Base-by-base conservation (phyloP, 1,284 basidiomycete species). In the Fistulina hepatica region DNA sequence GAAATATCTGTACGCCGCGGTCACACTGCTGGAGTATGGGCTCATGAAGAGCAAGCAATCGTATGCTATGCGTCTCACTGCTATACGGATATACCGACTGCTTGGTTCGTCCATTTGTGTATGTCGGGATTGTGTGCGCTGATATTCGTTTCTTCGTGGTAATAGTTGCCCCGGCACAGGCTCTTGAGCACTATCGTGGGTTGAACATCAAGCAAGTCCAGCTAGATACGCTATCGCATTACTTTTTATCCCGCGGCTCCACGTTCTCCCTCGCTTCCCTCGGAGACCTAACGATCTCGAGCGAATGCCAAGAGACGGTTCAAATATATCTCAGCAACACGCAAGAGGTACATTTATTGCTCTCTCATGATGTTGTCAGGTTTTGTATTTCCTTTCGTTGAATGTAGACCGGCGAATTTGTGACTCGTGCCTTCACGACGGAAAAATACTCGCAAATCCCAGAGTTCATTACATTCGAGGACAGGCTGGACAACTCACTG, bases 371-470 rank as follows among this genome's bases (percentile, higher is more conserved):
- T n/a, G n/a, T n/a, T n/a, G n/a, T n/a, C n/a, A n/a, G n/a, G n/a
- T n/a, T n/a, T n/a, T n/a, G n/a, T n/a, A n/a, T n/a, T n/a, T n/a
- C n/a, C n/a, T n/a, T n/a, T n/a, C n/a, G n/a, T 28, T 33, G 21
- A 28, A 40, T 40, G 20, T 48, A 89, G 84, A 86, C 82, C 2
- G 69, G 79, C 12, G 84, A 89, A 44, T 85, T 77, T 51, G 65
- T 88, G 37, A 72, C 80, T 43, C 73, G 80, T 36, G 82, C 84
- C 7, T 85, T 90, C 56, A 71, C 65, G 10, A 55, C 62, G 10
- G 82, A 89, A 56, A 86, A 82, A 55, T 85, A 86, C 52, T 79
- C 81, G 12, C 83, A 84, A 65, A 80, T 91, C 39, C 76, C 81
- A 12, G 81, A 88, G 50, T 88, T 91, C 52, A 74, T 84, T 39